Conservation (phyloP, 192 early-diverging fungal species). For the Podila epicladia region DNA sequence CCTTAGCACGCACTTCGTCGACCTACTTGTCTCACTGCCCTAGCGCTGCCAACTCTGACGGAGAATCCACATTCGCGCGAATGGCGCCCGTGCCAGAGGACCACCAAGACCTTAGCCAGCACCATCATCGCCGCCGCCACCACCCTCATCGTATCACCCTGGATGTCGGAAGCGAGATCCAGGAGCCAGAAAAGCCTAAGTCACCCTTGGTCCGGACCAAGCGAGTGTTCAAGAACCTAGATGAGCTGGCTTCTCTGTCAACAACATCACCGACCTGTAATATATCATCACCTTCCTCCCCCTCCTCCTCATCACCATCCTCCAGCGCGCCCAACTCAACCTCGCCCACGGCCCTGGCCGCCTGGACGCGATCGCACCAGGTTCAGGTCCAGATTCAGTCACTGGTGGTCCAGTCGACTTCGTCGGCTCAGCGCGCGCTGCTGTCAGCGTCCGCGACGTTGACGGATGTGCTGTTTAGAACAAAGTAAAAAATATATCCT, state of each 20-base stretch:
- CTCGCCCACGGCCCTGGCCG: constrained; percentile 2
- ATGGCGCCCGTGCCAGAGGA: neutral
- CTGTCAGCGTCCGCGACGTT: constrained; percentile 27
- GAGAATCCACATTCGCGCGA: neutral
- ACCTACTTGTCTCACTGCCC: neutral
- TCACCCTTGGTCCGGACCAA: constrained; percentile 1
- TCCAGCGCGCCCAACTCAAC: neutral
- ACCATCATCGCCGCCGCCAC: neutral
- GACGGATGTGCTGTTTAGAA: constrained; percentile 31
- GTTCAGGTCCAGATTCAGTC: constrained; percentile 42
- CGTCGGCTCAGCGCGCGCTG: constrained; percentile 32
- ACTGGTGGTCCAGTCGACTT: constrained; percentile 25
- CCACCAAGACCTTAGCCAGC: neutral
- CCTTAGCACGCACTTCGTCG: neutral
- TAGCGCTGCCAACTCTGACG: constrained; percentile 4
- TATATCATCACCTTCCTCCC: neutral
- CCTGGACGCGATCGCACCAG: constrained; percentile 27
- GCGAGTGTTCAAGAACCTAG: constrained; percentile 7
- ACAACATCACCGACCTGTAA: constrained; percentile 1
- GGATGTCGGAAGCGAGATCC: neutral
- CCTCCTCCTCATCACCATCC: neutral
- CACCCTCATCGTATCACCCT: neutral
- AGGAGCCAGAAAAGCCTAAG: neutral
- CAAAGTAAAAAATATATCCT: constrained; percentile 7
- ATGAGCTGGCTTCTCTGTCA: neutral